Evolutionary conservation across 176 grass and related monocot species (phyloP), one percentile per base, ranked within the genome.

Genomic region (Canna indica): DNA sequence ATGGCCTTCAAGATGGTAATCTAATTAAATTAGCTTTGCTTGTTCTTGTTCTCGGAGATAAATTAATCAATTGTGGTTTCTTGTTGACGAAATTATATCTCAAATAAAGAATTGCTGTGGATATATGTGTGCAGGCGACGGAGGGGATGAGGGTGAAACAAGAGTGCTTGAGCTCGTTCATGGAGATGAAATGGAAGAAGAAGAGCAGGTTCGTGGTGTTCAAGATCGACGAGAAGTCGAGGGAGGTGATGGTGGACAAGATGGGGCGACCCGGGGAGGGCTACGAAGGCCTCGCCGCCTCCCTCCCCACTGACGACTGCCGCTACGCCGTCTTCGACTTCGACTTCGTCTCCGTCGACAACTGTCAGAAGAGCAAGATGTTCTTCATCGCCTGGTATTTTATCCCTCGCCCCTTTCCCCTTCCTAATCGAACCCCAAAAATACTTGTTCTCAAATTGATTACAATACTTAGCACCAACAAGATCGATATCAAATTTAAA

Each of bases 321-420:
- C 82, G 87, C 26, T 90, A 85, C 58, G 87, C 87, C 73, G 83
- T 90, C 20, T 90, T 85, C 69, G 87, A 90, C 67, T 83, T 90
- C 47, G 87, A 90, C 75, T 90, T 90, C 79, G 76, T 90, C 56
- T 82, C 79, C 83, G 82, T 82, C 48, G 87, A 90, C 57, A 90
- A 90, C 79, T 90, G 83, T 77, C 59, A 69, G 63, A 90, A 83
- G 74, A 85, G 83, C 76, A 90, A 90, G 83, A 90, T 90, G 12
- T 90, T 90, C 87, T 90, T 90, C 76, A 90, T 90, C 73, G 80
- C 87, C 32, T 90, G 87, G 87, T 85, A 4, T 22, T 60, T 76
- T 38, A 15, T 39, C 28, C 70, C 2, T 52, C 1, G 20, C 60
- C 36, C 10, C 69, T 4, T 32, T 64, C 27, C 12, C 47, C 33